Base-by-base conservation (phyloP, 2,329 filamentous ascomycete species). In the Nigrospora oryzae region DNA sequence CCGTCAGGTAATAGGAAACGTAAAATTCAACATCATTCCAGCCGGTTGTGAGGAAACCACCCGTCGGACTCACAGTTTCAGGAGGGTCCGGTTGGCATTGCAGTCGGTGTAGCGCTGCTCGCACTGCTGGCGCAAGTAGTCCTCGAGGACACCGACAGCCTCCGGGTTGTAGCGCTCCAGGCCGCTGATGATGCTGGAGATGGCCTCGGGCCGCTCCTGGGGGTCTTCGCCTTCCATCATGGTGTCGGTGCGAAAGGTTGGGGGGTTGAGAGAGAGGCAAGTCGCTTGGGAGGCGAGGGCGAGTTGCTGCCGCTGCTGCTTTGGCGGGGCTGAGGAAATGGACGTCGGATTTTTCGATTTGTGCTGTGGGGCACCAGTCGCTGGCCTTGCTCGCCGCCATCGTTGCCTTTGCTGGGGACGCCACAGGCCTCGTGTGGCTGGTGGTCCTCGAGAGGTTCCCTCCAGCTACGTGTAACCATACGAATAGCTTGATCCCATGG, bases 1-100 rank as follows among this genome's bases (percentile, higher is more conserved):
- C 71, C 64, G 69, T 94, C 89, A 87, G 88, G 80, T 95, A 95
- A 95, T 95, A 95, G 88, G 87, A 94, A 95, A 95, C 89, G 88
- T 94, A 84, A 69, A 81, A 14, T 44, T 11, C 28, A 19, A 32
- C 42, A 38, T 44, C 42, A 70, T 67, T 75, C 72, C 66, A 77
- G 89, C 87, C 90, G 94, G 86, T 88, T 76, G 49, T 52, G 38
- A 36, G 31, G 54, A 40, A 38, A 35, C 50, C 51, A 51, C 38
- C 46, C 14, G 49, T 42, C 44, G 49, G 51, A 87, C 88, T 83
- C 76, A 98, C 93, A 98, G 79, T 75, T 98, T 98, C 70, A 98
- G 67, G 53, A 98, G 74, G 40, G 93, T 94, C 65, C 96, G 75
- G 73, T 97, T 98, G 59, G 93, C 89, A 70, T 96, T 97, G 75